Percentiles rank a stretch among this genome's conserved stretches.
phyloP scores from a whole-genome alignment of 148 eudicot species.

The Hydrangea macrophylla region DNA sequence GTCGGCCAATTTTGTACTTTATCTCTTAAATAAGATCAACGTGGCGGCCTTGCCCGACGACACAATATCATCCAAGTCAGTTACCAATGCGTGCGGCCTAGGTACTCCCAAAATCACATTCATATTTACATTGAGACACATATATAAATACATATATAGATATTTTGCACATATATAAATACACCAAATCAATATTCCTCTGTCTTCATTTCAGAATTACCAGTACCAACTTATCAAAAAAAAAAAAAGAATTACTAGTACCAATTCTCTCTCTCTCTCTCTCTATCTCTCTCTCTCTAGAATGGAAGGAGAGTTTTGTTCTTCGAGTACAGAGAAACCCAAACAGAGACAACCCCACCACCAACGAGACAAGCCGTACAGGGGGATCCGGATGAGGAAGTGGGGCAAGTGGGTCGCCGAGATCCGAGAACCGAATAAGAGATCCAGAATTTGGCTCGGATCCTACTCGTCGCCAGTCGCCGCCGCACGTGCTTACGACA shows the following conservation, averaged over 20 bases:
- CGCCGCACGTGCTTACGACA: constrained; percentile 53
- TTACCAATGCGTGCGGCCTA: constrained; percentile 6
- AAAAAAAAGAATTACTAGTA: too few species aligned
- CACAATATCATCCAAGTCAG: constrained; percentile 24
- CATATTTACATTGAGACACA: neutral
- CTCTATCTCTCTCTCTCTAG: neutral
- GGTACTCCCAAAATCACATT: neutral
- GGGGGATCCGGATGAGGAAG: constrained; percentile 57
- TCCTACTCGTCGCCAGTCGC: constrained; percentile 53
- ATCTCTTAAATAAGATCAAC: constrained; percentile 21
- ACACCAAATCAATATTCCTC: constrained; percentile 5
- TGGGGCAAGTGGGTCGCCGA: constrained; percentile 67
- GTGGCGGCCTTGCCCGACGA: constrained; percentile 33
- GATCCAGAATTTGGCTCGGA: constrained; percentile 49
- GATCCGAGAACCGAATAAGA: constrained; percentile 46
- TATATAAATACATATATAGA: neutral
- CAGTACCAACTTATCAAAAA: too few species aligned
- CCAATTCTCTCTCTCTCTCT: neutral
- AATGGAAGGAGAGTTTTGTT: constrained; percentile 21
- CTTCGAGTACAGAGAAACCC: too few species aligned
- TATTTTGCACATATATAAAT: neutral
- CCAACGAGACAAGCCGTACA: constrained; percentile 34
- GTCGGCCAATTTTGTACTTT: constrained; percentile 39
- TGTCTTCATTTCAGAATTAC: too few species aligned
- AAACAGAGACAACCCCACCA: constrained; percentile 26